Conservation (phyloP, 2,329 filamentous ascomycete genomes). For the Metarhizium humberi region DNA sequence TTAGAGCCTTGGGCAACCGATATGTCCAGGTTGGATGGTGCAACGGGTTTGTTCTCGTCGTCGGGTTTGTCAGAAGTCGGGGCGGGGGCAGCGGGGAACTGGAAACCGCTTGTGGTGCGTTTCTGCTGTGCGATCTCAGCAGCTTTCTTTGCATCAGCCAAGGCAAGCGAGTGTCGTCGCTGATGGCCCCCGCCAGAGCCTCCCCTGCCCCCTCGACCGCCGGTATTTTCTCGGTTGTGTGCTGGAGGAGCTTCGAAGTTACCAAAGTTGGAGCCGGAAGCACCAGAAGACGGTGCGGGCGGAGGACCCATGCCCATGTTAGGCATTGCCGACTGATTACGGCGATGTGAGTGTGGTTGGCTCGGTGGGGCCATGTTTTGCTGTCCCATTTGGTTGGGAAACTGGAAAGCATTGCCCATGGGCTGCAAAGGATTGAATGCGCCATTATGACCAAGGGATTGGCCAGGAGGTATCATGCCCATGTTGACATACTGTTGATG, state of each 20-base stretch:
- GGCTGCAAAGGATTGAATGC: conserved; percentile 71
- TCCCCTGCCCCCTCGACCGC: conserved; percentile 57
- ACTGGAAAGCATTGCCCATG: conserved; percentile 82
- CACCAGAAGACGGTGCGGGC: conserved; percentile 84
- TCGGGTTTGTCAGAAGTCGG: conserved; percentile 52
- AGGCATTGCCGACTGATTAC: conserved; percentile 94
- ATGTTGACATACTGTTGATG: conserved; percentile 98
- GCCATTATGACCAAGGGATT: conserved; percentile 59
- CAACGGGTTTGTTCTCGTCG: conserved; percentile 31
- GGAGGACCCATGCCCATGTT: conserved; percentile 84
- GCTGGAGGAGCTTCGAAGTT: conserved; percentile 58
- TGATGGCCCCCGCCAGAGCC: conserved; percentile 71
- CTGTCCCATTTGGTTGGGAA: conserved; percentile 68
- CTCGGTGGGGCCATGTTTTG: conserved; percentile 69
- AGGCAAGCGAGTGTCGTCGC: conserved; percentile 84
- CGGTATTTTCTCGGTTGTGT: conserved; percentile 25
- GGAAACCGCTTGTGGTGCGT: conserved; percentile 85
- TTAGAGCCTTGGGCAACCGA: conserved; percentile 32
- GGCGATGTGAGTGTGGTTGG: conserved; percentile 80
- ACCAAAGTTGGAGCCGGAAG: conserved; percentile 68
- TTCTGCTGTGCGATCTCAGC: conserved; percentile 96
- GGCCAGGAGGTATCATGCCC: conserved; percentile 84
- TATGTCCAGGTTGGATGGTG: conserved; percentile 21
- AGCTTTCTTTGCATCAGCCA: conserved; percentile 95
- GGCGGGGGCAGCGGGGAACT: conserved; percentile 75